Conservation (phyloP, 768 basidiomycete genomes). For the Psilocybe subaeruginosa region DNA sequence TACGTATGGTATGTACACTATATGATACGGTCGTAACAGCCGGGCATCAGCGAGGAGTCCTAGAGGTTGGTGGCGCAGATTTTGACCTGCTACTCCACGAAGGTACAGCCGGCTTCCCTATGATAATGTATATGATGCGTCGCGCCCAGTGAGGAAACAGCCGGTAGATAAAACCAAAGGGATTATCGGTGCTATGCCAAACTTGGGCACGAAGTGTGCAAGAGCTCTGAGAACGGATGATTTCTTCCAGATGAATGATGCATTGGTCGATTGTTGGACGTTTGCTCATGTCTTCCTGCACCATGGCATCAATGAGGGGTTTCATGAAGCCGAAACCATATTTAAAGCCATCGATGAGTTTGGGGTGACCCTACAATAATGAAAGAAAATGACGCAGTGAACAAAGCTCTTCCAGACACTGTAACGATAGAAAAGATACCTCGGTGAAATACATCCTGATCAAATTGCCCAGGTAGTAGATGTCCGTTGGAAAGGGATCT, state of each 20-base stretch:
- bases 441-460: constrained; percentile 31
- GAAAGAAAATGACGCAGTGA: no score
- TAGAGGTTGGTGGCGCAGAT: no score
- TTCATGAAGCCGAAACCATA: constrained; percentile 32
- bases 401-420: no score
- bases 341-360: background rate
- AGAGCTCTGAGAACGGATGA: constrained; percentile 7
- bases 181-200: constrained; percentile 3
- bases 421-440: constrained; percentile 21
- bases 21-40: no score
- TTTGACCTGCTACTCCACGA: no score
- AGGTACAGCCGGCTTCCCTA: constrained; percentile 10
- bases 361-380: no score
- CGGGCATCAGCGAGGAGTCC: no score
- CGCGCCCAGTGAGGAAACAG: constrained; percentile 11
- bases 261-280: constrained; percentile 42
- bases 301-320: constrained; percentile 37
- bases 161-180: background rate
- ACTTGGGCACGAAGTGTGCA: constrained; percentile 17
- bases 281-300: constrained; percentile 33
- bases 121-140: constrained; percentile 10
- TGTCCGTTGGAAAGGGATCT: constrained; percentile 45
- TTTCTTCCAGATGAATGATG: constrained; percentile 28
- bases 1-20: no score
- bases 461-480: constrained; percentile 46